Conservation (phyloP, 1,284 basidiomycete species). For the Trametes hirsuta region DNA sequence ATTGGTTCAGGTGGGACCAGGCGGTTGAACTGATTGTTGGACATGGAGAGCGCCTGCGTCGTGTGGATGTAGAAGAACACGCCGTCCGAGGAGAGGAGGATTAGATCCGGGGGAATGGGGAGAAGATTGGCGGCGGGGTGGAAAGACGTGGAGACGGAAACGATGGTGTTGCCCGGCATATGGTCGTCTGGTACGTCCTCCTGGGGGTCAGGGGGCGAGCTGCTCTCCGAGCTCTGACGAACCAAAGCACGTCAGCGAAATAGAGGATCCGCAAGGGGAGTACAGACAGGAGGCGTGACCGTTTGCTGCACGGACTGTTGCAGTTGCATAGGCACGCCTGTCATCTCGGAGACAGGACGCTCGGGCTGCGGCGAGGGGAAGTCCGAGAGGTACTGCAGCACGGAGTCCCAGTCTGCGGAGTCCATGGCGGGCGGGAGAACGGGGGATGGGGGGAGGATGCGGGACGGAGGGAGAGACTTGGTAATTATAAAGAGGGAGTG, state of each 20-base stretch:
- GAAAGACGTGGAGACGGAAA: constrained; percentile 81
- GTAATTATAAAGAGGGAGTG: not conserved
- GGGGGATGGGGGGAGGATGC: not conserved
- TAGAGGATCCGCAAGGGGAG: not conserved
- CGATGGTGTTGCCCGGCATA: constrained; percentile 42
- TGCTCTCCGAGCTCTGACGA: constrained; percentile 34
- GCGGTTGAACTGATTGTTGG: constrained; percentile 42
- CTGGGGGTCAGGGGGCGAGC: constrained; percentile 40
- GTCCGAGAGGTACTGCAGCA: constrained; percentile 62
- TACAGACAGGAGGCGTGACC: constrained; percentile 68
- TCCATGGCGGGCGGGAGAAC: constrained; percentile 38
- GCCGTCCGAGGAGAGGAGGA: constrained; percentile 69
- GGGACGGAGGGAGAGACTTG: not conserved
- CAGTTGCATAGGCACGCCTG: constrained; percentile 23
- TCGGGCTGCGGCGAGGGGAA: constrained; percentile 40
- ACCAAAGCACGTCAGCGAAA: not conserved
- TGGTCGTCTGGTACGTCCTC: constrained; percentile 17
- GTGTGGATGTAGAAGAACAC: constrained; percentile 65
- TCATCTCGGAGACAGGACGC: constrained; percentile 38
- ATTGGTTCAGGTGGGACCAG: constrained; percentile 33
- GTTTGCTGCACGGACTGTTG: constrained; percentile 43
- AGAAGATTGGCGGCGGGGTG: constrained; percentile 66
- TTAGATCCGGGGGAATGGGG: constrained; percentile 56
- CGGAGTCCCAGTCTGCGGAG: constrained; percentile 59
- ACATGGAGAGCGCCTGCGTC: constrained; percentile 37